These are phyloP conservation scores for Tagetes erecta DNA, from an alignment of 129 eudicot genomes.

Conservation along the genomic window DNA sequence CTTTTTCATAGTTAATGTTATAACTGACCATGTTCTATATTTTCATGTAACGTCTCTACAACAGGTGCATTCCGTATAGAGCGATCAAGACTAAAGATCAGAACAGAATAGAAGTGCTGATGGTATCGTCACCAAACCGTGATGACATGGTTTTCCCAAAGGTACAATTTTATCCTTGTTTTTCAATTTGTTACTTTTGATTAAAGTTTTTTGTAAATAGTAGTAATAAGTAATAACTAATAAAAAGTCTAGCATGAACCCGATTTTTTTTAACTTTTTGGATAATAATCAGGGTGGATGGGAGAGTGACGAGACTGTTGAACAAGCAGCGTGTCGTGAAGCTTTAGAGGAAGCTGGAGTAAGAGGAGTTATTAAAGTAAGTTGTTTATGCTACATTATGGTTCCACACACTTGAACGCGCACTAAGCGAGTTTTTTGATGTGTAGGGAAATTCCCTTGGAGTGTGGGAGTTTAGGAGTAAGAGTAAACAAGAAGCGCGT, in stretches of 20 bases:
- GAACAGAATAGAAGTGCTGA: constrained; percentile 50
- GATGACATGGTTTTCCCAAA: constrained; percentile 70
- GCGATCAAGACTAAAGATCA: constrained; percentile 31
- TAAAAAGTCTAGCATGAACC: not conserved
- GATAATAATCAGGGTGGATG: constrained; percentile 59
- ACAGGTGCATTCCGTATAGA: constrained; percentile 71
- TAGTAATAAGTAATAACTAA: not conserved
- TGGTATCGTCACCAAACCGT: constrained; percentile 66
- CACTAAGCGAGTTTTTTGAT: not conserved
- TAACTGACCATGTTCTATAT: not conserved
- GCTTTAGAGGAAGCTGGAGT: constrained; percentile 81
- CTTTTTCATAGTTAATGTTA: not conserved
- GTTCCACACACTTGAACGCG: not conserved
- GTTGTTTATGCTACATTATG: constrained; percentile 10
- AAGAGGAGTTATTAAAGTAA: constrained; percentile 51
- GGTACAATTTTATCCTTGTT: constrained; percentile 30
- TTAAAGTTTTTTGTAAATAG: not conserved
- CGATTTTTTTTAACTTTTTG: not conserved
- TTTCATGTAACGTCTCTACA: constrained; percentile 19
- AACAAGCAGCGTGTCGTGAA: constrained; percentile 71
- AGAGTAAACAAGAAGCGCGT: constrained; percentile 53
- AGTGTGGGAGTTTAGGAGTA: constrained; percentile 74
- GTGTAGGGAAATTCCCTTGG: constrained; percentile 48
- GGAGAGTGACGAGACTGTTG: constrained; percentile 67
- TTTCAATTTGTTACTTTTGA: constrained; percentile 9